Evolutionary conservation across 805 yeast genomes (phyloP).

Genomic region (Schwanniomyces vanrijiae): DNA sequence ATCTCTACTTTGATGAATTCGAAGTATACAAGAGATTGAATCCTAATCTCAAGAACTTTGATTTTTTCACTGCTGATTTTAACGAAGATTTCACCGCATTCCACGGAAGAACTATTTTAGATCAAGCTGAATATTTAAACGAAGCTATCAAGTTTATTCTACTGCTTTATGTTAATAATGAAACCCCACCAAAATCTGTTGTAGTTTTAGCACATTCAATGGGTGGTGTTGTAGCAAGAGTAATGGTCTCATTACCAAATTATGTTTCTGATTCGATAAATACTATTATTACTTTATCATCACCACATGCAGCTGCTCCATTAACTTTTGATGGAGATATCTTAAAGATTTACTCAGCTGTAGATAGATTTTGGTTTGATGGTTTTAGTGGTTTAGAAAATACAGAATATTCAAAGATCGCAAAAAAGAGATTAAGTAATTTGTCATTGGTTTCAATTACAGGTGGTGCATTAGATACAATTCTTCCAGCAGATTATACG

Average conservation of each 20-base stretch:
- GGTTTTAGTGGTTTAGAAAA: conserved; percentile 41
- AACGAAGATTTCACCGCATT: conserved; percentile 96
- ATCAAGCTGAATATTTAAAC: conserved; percentile 90
- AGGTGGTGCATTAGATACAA: conserved; percentile 78
- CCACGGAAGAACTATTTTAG: conserved; percentile 89
- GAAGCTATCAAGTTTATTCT: conserved; percentile 82
- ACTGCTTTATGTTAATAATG: conserved; percentile 53
- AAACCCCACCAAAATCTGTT: conserved; percentile 62
- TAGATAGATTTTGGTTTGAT: conserved; percentile 78
- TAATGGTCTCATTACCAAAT: conserved; percentile 77
- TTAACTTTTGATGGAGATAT: conserved; percentile 91
- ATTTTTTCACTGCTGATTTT: conserved; percentile 89
- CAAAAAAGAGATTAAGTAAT: conserved; percentile 49
- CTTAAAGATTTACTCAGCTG: conserved; percentile 65
- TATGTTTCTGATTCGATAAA: conserved; percentile 71
- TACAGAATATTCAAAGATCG: conserved; percentile 24
- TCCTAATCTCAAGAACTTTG: conserved; percentile 51
- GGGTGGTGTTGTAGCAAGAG: conserved; percentile 96
- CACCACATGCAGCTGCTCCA: conserved; percentile 93
- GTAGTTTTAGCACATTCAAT: conserved; percentile 87
- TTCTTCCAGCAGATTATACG: conserved; percentile 90
- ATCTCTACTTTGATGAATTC: conserved; percentile 43
- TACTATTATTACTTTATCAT: conserved; percentile 79
- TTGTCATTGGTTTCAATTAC: conserved; percentile 81
- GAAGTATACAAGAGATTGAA: conserved; percentile 23